Base-by-base conservation (phyloP, 768 basidiomycete species). In the Russula brevipes region DNA sequence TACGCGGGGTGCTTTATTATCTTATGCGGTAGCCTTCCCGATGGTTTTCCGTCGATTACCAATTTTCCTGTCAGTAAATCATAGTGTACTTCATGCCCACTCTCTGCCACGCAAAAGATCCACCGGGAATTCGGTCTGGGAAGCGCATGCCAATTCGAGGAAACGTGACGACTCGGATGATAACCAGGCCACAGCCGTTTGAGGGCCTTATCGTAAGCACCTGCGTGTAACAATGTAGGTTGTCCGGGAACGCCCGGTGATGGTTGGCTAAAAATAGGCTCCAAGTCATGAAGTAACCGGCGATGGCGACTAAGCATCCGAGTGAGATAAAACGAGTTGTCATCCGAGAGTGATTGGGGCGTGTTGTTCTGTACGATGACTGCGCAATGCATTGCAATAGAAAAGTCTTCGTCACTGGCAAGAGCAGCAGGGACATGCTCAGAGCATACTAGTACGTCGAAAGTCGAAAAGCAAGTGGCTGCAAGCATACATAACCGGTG, bases 61-160 rank as follows among this genome's bases (percentile, higher is more conserved):
- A 83, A 69, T 30, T 67, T 54, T 12, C 80, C 81, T 17, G 72
- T 66, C 3, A 81, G 63, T 1, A 82, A 39, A 58, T 83, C 76
- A 19, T 79, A 69, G 53, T 76, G 72, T 6, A 82, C 53, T 1
- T 44, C n/a, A 4, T 55, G 44, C 8, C 33, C 49, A 2, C 59
- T 47, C 54, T 49, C 30, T 6, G 54, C 42, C 10, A n/a, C 6
- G 17, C 59, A 49, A 10, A 30, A 31, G 6, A 60, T 31, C 63
- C 52, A 60, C 12, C 59, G 63, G 49, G 58, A 60, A 16, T 60
- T 30, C 5, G 59, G 39, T 44, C 1, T 5, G 16, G 46, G 19
- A 36, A 60, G 38, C 4, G 12, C 47, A 17, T 35, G 6, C 61
- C 56, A 63, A n/a, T 1, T 53, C 7, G 57, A 46, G 17, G 31